phyloP scores from a whole-genome alignment of 352 stramenopile species.

The Aphanomyces euteiches region DNA sequence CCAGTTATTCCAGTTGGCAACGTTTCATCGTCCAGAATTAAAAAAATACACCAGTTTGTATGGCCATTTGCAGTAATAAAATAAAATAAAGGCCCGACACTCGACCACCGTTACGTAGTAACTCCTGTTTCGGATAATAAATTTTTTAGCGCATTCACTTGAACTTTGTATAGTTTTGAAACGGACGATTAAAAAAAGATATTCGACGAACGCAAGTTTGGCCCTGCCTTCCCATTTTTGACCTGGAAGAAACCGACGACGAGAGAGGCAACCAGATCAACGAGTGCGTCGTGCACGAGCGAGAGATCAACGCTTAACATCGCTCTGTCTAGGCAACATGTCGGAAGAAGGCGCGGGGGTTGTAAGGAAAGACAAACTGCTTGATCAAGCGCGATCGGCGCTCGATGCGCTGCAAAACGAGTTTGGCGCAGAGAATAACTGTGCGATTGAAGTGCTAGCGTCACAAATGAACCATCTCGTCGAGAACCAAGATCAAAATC shows the following conservation, averaged over 20 bases:
- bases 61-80: not conserved
- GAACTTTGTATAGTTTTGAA: constrained; percentile 5
- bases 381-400: constrained; percentile 10
- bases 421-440: constrained; percentile 13
- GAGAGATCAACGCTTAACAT: not conserved
- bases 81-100: constrained; percentile 15
- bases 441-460: constrained; percentile 22
- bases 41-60: not conserved
- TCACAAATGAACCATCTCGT: constrained; percentile 29
- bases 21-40: not conserved
- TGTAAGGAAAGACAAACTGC: constrained; percentile 15
- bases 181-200: constrained; percentile 24
- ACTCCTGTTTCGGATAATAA: constrained; percentile 22
- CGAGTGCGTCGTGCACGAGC: not conserved
- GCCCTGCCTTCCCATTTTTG: constrained; percentile 30
- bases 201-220: constrained; percentile 13
- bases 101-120: constrained; percentile 28
- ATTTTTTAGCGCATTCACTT: not conserved
- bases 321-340: constrained; percentile 3
- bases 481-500: constrained; percentile 22
- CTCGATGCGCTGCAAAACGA: constrained; percentile 12
- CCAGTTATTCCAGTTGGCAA: constrained; percentile 20
- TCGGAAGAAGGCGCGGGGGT: not conserved
- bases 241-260: constrained; percentile 30
- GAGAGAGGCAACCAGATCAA: constrained; percentile 2